Percentiles rank a stretch among this genome's conserved stretches.
phyloP scores from a whole-genome alignment of 2,329 filamentous ascomycete species.

The Geoglossum cookeanum region DNA sequence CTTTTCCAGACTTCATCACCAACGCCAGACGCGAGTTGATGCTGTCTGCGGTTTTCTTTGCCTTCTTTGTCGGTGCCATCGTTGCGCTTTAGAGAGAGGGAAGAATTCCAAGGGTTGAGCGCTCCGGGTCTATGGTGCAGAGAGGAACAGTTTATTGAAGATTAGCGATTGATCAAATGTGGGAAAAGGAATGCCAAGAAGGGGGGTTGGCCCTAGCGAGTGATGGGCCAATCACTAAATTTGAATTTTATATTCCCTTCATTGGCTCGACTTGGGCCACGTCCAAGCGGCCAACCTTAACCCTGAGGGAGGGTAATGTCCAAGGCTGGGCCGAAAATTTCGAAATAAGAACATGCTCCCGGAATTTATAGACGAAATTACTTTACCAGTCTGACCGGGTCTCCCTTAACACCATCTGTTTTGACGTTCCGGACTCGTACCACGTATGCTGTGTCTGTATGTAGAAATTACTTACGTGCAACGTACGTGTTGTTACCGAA shows the following conservation, averaged over 20 bases:
- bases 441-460: not conserved
- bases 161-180: not conserved
- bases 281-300: not conserved
- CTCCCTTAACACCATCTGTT: not conserved
- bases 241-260: not conserved
- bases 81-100: slow-evolving; percentile 18
- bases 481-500: not conserved
- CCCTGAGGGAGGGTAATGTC: not conserved
- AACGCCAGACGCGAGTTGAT: slow-evolving; percentile 53
- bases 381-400: not conserved
- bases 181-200: not conserved
- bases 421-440: not conserved
- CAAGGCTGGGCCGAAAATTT: not conserved
- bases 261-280: not conserved
- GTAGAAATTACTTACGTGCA: not conserved
- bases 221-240: not conserved
- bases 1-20: slow-evolving; percentile 48
- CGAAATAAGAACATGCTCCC: no score
- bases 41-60: slow-evolving; percentile 71
- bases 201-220: not conserved
- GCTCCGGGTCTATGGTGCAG: not conserved
- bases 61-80: slow-evolving; percentile 54
- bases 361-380: not conserved
- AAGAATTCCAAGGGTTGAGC: not conserved
- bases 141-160: not conserved